Evolutionary conservation across 345 rosid genomes (phyloP).

Genomic region (Arabis alpina): DNA sequence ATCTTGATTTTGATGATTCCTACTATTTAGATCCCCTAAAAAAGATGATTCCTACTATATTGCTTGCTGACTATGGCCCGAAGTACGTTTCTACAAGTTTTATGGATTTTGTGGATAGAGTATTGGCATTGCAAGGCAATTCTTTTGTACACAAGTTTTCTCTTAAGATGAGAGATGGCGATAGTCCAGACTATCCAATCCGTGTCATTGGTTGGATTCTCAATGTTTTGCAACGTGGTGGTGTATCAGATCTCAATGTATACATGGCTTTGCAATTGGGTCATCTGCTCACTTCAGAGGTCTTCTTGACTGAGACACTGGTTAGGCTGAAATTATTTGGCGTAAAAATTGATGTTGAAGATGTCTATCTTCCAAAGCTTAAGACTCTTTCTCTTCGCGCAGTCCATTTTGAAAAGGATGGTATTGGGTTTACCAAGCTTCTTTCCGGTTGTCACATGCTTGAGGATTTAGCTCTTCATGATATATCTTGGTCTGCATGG

Average conservation of each 20-base stretch:
- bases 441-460: constrained; percentile 14
- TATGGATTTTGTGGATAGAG: constrained; percentile 23
- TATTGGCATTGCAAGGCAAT: constrained; percentile 12
- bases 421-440: constrained; percentile 15
- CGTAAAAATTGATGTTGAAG: too few species aligned
- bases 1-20: too few species aligned
- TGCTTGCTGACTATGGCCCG: too few species aligned
- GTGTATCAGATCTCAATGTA: constrained; percentile 6
- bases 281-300: not conserved
- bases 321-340: constrained; percentile 9
- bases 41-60: too few species aligned
- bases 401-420: not conserved
- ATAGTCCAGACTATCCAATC: too few species aligned
- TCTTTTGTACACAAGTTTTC: constrained; percentile 10
- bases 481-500: not conserved
- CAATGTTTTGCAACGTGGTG: constrained; percentile 20
- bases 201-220: constrained; percentile 16
- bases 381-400: not conserved
- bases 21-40: too few species aligned
- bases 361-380: constrained; percentile 26
- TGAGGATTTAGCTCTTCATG: constrained; percentile 12
- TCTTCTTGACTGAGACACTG: constrained; percentile 10
- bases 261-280: not conserved
- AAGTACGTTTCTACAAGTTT: not conserved
- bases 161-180: too few species aligned